Evolutionary conservation across 305 asterid genomes (phyloP).

Genomic region (Fraxinus dipetala): DNA sequence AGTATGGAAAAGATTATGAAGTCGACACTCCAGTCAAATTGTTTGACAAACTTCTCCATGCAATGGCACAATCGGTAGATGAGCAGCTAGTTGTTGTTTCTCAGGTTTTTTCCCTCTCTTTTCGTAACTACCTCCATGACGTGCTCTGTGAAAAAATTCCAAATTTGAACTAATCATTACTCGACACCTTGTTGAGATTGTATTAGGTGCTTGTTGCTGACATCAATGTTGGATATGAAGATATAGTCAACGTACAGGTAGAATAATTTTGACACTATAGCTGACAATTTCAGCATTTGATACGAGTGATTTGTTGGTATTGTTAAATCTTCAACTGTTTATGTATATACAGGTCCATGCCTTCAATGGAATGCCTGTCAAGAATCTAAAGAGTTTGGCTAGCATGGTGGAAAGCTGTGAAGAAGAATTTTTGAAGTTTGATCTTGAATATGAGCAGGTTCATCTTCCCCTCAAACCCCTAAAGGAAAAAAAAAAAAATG

Average conservation of each 20-base stretch:
- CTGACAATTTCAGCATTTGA: not conserved
- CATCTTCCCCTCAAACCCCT: not conserved
- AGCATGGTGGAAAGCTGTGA: conserved; percentile 76
- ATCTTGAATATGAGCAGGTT: conserved; percentile 85
- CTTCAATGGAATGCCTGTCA: conserved; percentile 72
- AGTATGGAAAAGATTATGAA: conserved; percentile 93
- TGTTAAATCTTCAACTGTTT: not conserved
- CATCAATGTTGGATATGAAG: conserved; percentile 93
- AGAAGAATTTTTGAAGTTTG: conserved; percentile 75
- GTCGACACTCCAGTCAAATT: conserved; percentile 89
- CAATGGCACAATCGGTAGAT: conserved; percentile 68
- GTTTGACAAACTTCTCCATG: conserved; percentile 84
- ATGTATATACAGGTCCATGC: conserved; percentile 56
- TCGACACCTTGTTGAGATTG: conserved; percentile 17
- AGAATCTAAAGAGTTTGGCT: conserved; percentile 82
- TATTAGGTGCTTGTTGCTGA: conserved; percentile 89
- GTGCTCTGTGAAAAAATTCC: not conserved
- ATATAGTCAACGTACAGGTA: conserved; percentile 94
- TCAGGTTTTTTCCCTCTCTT: conserved; percentile 51
- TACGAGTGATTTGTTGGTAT: not conserved
- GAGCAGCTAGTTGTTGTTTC: conserved; percentile 93
- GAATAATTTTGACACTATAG: conserved; percentile 13
- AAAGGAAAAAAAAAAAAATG: not conserved
- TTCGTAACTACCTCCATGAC: not conserved
- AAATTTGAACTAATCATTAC: not conserved